Evolutionary conservation across 2,329 filamentous ascomycete species (phyloP), one percentile per base, ranked within the genome.

Genomic region (Phoma sp.): DNA sequence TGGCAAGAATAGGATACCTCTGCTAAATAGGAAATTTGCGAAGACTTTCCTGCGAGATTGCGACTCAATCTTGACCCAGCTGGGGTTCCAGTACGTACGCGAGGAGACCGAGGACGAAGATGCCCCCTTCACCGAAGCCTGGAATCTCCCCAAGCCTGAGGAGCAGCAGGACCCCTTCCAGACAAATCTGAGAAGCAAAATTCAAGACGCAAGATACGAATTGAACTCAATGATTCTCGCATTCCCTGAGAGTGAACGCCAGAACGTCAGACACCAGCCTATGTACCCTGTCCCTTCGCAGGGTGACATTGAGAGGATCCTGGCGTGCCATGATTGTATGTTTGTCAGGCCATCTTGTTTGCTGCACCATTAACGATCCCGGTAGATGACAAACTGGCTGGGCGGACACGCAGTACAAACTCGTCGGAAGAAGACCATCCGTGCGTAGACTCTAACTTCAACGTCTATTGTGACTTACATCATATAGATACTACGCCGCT

Each of bases 11-110:
- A 72, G 77, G 39, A 86, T 89, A 61, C 81, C 82, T 4, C 75
- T 81, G 7, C 71, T 80, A 13, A 89, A 90, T 65, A 86, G 87
- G 67, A 82, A 83, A 52, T 90, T 88, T 60, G 77, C 84, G 62
- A 78, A 84, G 57, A 82, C 82, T 2, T 88, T 89, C 68, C 86
- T 85, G 8, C 75, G 80, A 37, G 84, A 87, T 43, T 89, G 86
- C 67, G 78, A 80, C 59, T 75, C 79, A 9, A 68, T 90, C 25
- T 74, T 90, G 14, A 75, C 80, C 50, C 81, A 79, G 40, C 67
- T 89, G 30, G 85, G 83, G 2, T 90, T 89, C 64, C 75, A 65
- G 24, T 74, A 71, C 13, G 47, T 52, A 22, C 24, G 60, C 30
- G 70, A 73, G 55, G 57, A 65, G 13, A 64, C 72, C 13, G 75